Evolutionary conservation across 495 filamentous ascomycete species (phyloP).

Genomic region (Xylaria cubensis): DNA sequence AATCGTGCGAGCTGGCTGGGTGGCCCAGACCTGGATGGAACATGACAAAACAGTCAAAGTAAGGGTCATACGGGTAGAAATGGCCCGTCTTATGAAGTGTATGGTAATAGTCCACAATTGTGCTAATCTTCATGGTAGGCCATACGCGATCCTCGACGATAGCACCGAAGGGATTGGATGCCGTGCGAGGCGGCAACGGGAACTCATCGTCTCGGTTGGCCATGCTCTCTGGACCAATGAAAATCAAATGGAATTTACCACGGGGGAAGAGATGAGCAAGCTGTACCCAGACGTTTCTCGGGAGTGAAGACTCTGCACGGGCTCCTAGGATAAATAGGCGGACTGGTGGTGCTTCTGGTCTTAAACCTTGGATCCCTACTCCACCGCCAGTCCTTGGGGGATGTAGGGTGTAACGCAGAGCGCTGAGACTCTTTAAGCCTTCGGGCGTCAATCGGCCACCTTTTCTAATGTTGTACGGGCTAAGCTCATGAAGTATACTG

Average conservation of each 20-base stretch:
- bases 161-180: slow-evolving; percentile 87
- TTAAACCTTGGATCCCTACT: slow-evolving; percentile 75
- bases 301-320: slow-evolving; percentile 93
- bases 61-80: slow-evolving; percentile 95
- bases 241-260: slow-evolving; percentile 80
- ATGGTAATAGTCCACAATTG: slow-evolving; percentile 97
- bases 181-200: slow-evolving; percentile 82
- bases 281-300: slow-evolving; percentile 92
- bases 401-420: slow-evolving; percentile 91
- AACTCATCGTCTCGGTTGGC: slow-evolving; percentile 86
- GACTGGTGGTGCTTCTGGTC: slow-evolving; percentile 81
- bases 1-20: slow-evolving; percentile 89
- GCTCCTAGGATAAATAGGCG: slow-evolving; percentile 95
- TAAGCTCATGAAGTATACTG: slow-evolving; percentile 90
- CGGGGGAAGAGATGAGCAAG: slow-evolving; percentile 88
- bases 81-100: slow-evolving; percentile 87
- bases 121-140: slow-evolving; percentile 89
- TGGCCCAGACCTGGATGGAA: slow-evolving; percentile 98
- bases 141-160: slow-evolving; percentile 88
- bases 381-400: slow-evolving; percentile 81
- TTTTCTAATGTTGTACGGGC: slow-evolving; percentile 80
- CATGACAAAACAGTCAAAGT: slow-evolving; percentile 94
- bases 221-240: slow-evolving; percentile 97
- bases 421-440: slow-evolving; percentile 89
- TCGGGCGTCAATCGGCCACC: slow-evolving; percentile 79